phyloP scores from a whole-genome alignment of 495 filamentous ascomycete genomes.

The Haplographium delicatum region DNA sequence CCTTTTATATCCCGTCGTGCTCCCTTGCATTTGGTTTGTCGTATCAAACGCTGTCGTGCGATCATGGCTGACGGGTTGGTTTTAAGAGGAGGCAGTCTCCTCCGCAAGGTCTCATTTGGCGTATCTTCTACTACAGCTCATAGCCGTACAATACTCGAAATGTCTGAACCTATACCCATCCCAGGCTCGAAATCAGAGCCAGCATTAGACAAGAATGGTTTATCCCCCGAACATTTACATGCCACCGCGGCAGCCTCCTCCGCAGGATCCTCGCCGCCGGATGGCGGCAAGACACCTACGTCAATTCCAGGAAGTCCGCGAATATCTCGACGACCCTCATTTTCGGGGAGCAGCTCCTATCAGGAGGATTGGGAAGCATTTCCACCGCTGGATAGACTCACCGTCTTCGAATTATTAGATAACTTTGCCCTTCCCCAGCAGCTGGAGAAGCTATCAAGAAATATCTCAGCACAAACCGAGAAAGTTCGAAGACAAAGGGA shows the following conservation, averaged over 20 bases:
- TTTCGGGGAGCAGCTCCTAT: constrained; percentile 70
- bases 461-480: constrained; percentile 73
- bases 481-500: constrained; percentile 79
- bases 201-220: constrained; percentile 8
- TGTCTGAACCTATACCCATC: constrained; percentile 40
- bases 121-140: constrained; percentile 30
- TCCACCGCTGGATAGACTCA: constrained; percentile 86
- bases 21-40: neutral
- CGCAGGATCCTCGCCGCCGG: constrained; percentile 33
- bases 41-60: neutral
- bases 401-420: constrained; percentile 88
- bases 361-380: constrained; percentile 85
- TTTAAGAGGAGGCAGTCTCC: constrained; percentile 33
- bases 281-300: constrained; percentile 38
- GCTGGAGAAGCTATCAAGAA: constrained; percentile 80
- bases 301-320: constrained; percentile 42
- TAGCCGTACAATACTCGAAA: constrained; percentile 35
- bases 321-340: constrained; percentile 67
- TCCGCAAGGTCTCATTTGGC: constrained; percentile 36
- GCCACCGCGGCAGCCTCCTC: constrained; percentile 28
- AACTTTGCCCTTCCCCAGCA: constrained; percentile 86
- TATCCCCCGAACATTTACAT: constrained; percentile 20
- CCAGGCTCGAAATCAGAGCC: constrained; percentile 16
- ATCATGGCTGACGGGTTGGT: constrained; percentile 35
- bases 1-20: neutral